Conservation (phyloP, 768 basidiomycete species). For the Pleurotus djamor region DNA sequence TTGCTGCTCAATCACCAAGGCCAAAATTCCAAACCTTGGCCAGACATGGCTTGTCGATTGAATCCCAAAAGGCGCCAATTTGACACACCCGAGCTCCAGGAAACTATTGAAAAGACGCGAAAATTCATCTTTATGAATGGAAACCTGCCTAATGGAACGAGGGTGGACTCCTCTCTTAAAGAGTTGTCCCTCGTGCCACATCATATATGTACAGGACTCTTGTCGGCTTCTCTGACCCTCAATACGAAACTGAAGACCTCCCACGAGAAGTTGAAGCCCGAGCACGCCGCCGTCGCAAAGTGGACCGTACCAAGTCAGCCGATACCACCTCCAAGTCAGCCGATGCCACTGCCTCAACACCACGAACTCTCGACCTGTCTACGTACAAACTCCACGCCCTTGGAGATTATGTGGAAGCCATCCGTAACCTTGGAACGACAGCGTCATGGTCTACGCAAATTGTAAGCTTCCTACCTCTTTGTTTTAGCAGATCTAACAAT, state of each 20-base stretch:
- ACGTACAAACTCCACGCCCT: conserved; percentile 28
- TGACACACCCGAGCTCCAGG: neutral
- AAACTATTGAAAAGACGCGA: neutral
- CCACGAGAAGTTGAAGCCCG: conserved; percentile 34
- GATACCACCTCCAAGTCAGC: neutral
- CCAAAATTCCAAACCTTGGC: conserved; percentile 22
- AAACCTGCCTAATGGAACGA: neutral
- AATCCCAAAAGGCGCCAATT: neutral
- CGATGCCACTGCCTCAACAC: neutral
- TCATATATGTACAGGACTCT: conserved; percentile 20
- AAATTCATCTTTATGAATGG: neutral
- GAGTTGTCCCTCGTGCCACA: conserved; percentile 6
- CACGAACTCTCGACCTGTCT: conserved; percentile 15
- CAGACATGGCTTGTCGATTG: neutral
- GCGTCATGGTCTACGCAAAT: conserved; percentile 28
- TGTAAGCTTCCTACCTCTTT: conserved; percentile 14
- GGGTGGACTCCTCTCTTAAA: conserved; percentile 1
- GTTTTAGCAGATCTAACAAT: conserved; percentile 28
- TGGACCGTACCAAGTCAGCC: neutral
- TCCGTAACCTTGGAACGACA: conserved; percentile 20
- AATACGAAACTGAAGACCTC: conserved; percentile 27
- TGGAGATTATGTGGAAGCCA: conserved; percentile 20
- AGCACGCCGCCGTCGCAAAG: conserved; percentile 5
- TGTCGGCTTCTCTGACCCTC: conserved; percentile 16
- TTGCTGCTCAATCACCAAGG: conserved; percentile 17